phyloP scores from a whole-genome alignment of 129 eudicot genomes.

The Cynara cardunculus region DNA sequence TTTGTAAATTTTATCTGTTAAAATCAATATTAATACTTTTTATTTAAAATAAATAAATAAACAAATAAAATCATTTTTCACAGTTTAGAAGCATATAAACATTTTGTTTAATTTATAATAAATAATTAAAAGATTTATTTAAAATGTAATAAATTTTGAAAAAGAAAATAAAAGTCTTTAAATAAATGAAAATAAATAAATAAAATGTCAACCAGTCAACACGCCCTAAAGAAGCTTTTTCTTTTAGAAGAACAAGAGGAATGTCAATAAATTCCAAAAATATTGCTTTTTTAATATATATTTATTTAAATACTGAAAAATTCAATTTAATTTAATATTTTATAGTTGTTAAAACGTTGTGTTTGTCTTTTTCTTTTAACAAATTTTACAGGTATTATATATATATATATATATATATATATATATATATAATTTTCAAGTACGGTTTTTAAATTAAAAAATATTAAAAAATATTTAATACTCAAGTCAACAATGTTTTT shows the following conservation, averaged over 20 bases:
- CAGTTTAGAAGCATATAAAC: neutral
- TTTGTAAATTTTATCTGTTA: too few relatives aligned
- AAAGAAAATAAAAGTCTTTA: neutral
- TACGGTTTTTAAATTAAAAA: neutral
- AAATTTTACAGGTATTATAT: neutral
- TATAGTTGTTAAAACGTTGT: neutral
- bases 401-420: neutral
- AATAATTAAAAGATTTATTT: neutral
- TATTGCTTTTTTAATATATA: neutral
- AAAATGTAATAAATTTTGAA: neutral
- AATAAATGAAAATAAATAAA: neutral
- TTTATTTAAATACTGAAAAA: neutral
- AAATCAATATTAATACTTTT: too few relatives aligned
- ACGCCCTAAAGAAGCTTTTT: neutral
- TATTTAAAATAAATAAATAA: too few relatives aligned
- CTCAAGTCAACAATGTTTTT: too few relatives aligned
- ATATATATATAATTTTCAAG: too few relatives aligned
- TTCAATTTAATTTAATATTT: neutral
- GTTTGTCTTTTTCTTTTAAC: slow-evolving; percentile 16
- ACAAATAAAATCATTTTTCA: neutral
- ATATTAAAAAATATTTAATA: too few relatives aligned
- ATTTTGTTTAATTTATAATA: neutral
- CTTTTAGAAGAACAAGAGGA: slow-evolving; percentile 21
- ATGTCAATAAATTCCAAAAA: slow-evolving; percentile 25
- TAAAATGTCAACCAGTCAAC: slow-evolving; percentile 19